Evolutionary conservation across 352 stramenopile genomes (phyloP), one percentile per base, ranked within the genome.

Genomic region (Phytophthora rubi): DNA sequence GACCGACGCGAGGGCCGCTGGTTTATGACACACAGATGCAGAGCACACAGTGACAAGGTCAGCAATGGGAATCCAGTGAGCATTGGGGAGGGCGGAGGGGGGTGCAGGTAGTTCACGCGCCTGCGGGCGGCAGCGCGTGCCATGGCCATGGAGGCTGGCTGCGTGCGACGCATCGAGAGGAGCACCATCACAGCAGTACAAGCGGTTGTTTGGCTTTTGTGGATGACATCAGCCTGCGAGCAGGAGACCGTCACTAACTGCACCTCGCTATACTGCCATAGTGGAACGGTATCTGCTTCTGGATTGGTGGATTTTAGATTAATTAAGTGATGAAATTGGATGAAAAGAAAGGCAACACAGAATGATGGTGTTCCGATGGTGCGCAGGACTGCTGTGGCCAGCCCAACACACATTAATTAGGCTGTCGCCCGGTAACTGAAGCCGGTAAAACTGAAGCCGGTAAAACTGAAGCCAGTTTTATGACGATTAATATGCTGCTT

Each of bases 81-180:
- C 28, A 56, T 28, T 33, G 4, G 1, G 30, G 53, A 63, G 49
- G 47, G 12, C 45, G 3, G 9, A 33, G 6, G 28, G 35, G 32
- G 21, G 15, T 35, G 51, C 4, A 59, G 10, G 33, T 47, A 10
- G 8, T 12, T 3, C 2, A 65, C 56, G n/a, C 30, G 86, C 80
- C 66, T 75, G 54, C 56, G 68, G 55, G 65, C 45, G 15, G 68
- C 37, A 35, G 58, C 70, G 59, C 77, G 74, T 39, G 66, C 75
- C 49, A 81, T 73, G 32, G 65, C 70, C 63, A 71, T 57, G 23
- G 75, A 68, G 58, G 73, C 68, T 6, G 83, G 83, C 70, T 91
- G 85, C 76, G 88, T 76, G 53, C 83, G 82, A 65, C 81, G 80
- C 85, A 89, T 82, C 54, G 77, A 70, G 65, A 89, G 68, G 75